Evolutionary conservation across 2,329 filamentous ascomycete genomes (phyloP), one percentile per base, ranked within the genome.

Genomic region (Ophiostoma ulmi): DNA sequence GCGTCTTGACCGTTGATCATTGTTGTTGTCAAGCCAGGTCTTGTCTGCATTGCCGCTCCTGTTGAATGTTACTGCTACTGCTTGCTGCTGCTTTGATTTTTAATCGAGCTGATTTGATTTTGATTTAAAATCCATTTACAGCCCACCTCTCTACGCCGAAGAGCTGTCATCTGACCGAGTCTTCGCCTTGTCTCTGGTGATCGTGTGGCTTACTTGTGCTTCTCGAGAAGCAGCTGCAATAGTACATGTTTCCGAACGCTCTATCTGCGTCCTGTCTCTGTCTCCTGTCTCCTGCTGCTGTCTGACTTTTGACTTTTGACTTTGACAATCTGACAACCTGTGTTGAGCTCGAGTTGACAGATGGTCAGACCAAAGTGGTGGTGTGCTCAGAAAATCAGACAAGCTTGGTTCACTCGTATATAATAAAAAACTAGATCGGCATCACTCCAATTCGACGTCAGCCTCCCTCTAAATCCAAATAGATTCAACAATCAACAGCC

Each of bases 1-100:
- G 22, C 52, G 52, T 58, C 52, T 58, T 26, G 52, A 58, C 52
- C 52, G 52, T 58, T 58, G 52, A 58, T 58, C 52, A 14, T 58
- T 58, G 52, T 26, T 55, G 48, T 17, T 20, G 44, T 48, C 44
- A 14, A 48, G 44, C 10, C 10, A 44, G 14, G 44, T 48, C 44
- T 48, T 20, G 44, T 48, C 44, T 48, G 31, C 4, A 31, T 31
- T 31, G 31, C 31, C 31, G 31, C 31, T 31, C 31, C 31, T 31
- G 31, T 31, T 31, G 31, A 31, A 31, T 31, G 31, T 4, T 31
- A 4, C 31, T 1, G 26, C 26, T 31, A 4, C 31, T 1, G 26
- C 26, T 26, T 31, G 31, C 31, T 31, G 31, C 44, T 20, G 44
- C 26, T 58, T 58, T 58, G 52, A 31, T 58, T 8, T 26, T 26